Evolutionary conservation across 352 stramenopile genomes (phyloP).

Genomic region (Blastocystis sp.): DNA sequence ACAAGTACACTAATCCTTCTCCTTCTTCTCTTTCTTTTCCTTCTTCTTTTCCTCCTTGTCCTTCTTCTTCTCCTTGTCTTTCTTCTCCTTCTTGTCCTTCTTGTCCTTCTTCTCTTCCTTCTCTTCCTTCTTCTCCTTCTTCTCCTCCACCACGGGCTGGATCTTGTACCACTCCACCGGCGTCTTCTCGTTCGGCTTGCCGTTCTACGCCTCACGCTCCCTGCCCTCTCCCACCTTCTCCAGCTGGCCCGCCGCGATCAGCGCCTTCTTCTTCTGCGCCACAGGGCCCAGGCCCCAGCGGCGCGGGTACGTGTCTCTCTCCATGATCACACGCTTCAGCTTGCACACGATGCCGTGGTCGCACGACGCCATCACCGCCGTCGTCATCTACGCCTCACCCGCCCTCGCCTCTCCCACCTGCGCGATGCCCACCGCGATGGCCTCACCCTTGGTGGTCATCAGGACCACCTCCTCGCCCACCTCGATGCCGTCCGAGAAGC

Average conservation of each 20-base stretch:
- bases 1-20: slow-evolving; percentile 38
- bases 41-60: background rate
- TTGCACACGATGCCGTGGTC: slow-evolving; percentile 99
- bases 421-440: slow-evolving; percentile 94
- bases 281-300: slow-evolving; percentile 98
- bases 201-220: slow-evolving; percentile 72
- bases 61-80: background rate
- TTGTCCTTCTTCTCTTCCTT: too few relatives aligned
- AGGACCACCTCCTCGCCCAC: slow-evolving; percentile 97
- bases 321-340: slow-evolving; percentile 99
- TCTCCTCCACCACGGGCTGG: too few relatives aligned
- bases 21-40: slow-evolving; percentile 30
- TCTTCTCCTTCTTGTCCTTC: too few relatives aligned
- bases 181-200: slow-evolving; percentile 83
- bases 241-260: slow-evolving; percentile 87
- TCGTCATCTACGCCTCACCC: slow-evolving; percentile 84
- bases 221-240: slow-evolving; percentile 76
- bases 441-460: slow-evolving; percentile 99
- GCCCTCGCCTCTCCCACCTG: slow-evolving; percentile 74
- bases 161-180: slow-evolving; percentile 73
- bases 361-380: slow-evolving; percentile 96
- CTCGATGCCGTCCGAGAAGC: slow-evolving; percentile 98
- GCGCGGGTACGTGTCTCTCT: slow-evolving; percentile 97
- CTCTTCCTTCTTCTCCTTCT: too few relatives aligned
- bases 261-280: slow-evolving; percentile 95